Conservation (phyloP, 306 rosid genomes). For the Ochetophila trinervis region DNA sequence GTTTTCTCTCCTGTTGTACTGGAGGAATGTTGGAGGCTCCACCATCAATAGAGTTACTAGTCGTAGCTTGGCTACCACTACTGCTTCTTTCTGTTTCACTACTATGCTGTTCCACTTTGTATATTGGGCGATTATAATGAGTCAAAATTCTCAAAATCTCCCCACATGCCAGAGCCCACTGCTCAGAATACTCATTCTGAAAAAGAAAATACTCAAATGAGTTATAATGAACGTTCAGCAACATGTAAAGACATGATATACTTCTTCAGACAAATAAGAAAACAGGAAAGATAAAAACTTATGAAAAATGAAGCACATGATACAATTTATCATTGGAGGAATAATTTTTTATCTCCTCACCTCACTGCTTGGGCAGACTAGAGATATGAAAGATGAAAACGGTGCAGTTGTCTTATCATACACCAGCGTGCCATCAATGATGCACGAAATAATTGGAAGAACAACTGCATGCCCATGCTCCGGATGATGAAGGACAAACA, state of each 20-base stretch:
- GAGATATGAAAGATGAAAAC: conserved; percentile 87
- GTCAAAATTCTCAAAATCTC: conserved; percentile 92
- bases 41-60: conserved; percentile 57
- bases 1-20: conserved; percentile 77
- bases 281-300: conserved; percentile 3
- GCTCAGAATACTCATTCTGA: conserved; percentile 92
- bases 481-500: conserved; percentile 94
- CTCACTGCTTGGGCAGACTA: conserved; percentile 87
- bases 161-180: conserved; percentile 97
- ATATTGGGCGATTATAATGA: conserved; percentile 94
- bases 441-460: conserved; percentile 91
- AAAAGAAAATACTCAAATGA: conserved; percentile 11
- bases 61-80: conserved; percentile 79
- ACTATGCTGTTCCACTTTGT: conserved; percentile 59
- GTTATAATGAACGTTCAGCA: not conserved
- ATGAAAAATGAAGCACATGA: conserved; percentile 1
- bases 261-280: not conserved
- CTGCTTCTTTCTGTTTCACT: conserved; percentile 77
- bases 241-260: conserved; percentile 14
- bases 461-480: conserved; percentile 98
- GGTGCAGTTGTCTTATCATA: conserved; percentile 77
- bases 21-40: conserved; percentile 43
- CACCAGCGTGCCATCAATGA: conserved; percentile 76
- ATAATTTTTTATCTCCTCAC: conserved; percentile 31
- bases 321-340: conserved; percentile 6